Evolutionary conservation across 2,329 filamentous ascomycete genomes (phyloP).

Genomic region (Cadophora sp.): DNA sequence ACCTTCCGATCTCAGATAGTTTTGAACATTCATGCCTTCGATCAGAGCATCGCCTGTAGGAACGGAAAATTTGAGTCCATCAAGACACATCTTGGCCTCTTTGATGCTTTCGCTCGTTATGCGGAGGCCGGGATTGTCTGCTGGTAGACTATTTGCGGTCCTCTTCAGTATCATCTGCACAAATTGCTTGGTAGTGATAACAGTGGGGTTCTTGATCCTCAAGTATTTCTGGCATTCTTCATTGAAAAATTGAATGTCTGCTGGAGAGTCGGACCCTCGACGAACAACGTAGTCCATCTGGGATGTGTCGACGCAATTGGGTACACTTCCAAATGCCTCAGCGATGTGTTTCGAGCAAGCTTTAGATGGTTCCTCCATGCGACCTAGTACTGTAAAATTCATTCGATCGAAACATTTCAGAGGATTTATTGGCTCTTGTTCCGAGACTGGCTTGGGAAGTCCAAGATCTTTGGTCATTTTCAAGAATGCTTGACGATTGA

Average conservation of each 20-base stretch:
- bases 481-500: background rate
- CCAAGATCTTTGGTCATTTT: background rate
- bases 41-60: background rate
- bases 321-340: background rate
- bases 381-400: background rate
- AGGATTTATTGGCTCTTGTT: background rate
- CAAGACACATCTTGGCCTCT: background rate
- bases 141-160: background rate
- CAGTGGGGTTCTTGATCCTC: background rate
- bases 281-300: constrained; percentile 1
- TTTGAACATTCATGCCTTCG: background rate
- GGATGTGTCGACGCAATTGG: background rate
- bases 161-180: background rate
- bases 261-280: background rate
- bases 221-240: background rate
- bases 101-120: background rate
- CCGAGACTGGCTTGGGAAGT: background rate
- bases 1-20: background rate
- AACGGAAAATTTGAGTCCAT: background rate
- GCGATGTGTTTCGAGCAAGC: background rate
- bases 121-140: background rate
- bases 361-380: background rate
- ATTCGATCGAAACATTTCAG: background rate
- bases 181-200: background rate
- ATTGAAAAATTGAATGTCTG: background rate